Percentiles rank a stretch among this genome's conserved stretches.
These are phyloP conservation scores for Cordyceps farinosa DNA, from an alignment of 2,329 filamentous ascomycete species.

Conservation along the genomic window DNA sequence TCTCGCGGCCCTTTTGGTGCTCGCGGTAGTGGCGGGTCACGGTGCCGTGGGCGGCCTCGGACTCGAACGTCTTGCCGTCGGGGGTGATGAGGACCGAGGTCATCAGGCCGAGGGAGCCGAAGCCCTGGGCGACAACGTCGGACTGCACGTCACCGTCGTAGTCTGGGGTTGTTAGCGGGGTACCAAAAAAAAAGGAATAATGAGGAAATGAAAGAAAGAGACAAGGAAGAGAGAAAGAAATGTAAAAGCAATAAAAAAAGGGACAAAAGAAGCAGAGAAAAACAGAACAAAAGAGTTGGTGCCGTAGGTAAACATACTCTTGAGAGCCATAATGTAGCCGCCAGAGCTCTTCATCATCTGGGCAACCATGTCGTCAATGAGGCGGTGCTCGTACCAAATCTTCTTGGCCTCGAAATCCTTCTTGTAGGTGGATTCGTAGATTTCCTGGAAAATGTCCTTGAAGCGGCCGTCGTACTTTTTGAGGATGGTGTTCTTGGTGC, in stretches of 20 bases:
- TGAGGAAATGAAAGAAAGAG: not conserved
- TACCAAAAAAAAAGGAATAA: not conserved
- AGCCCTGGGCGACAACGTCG: constrained; percentile 96
- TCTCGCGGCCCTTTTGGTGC: constrained; percentile 96
- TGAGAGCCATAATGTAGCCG: constrained; percentile 95
- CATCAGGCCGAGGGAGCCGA: constrained; percentile 97
- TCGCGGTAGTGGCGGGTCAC: constrained; percentile 98
- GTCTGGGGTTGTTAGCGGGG: constrained; percentile 51
- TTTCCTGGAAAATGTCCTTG: constrained; percentile 99
- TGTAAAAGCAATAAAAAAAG: not conserved
- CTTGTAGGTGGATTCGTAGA: constrained; percentile 87
- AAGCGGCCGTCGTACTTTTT: constrained; percentile 99
- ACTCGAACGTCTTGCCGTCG: constrained; percentile 94
- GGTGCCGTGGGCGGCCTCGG: constrained; percentile 95
- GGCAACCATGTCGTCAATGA: constrained; percentile 99
- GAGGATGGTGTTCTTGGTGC: constrained; percentile 99
- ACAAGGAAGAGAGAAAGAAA: not conserved
- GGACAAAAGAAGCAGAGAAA: not conserved
- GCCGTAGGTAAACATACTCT: constrained; percentile 62
- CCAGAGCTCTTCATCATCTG: constrained; percentile 99
- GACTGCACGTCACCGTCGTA: constrained; percentile 99
- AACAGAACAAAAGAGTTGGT: constrained; percentile 1
- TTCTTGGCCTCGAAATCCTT: constrained; percentile 82
- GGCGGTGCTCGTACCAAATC: constrained; percentile 98
- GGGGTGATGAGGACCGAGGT: constrained; percentile 96